phyloP scores from a whole-genome alignment of 805 yeast species.

The Metschnikowia peoriensis region DNA sequence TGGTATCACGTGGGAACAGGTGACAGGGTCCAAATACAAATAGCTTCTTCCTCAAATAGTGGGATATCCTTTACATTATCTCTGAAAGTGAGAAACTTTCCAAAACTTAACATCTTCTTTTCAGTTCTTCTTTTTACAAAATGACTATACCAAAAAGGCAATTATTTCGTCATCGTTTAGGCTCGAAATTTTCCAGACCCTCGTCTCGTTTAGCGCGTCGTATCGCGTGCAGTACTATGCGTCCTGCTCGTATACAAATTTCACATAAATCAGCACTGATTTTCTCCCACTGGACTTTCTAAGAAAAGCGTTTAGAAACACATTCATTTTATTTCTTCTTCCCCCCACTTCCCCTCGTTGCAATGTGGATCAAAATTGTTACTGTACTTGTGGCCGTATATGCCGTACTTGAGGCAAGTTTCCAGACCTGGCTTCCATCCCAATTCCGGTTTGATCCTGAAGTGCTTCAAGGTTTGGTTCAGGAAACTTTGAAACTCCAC shows the following conservation, averaged over 20 bases:
- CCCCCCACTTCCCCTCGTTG: neutral
- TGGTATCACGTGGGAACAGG: too few species aligned
- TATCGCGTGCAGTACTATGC: neutral
- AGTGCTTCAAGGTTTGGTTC: conserved; percentile 56
- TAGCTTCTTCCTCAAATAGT: too few species aligned
- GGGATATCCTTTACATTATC: too few species aligned
- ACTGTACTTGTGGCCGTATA: conserved; percentile 27
- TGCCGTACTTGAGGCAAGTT: conserved; percentile 39
- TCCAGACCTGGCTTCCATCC: conserved; percentile 65
- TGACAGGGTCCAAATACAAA: too few species aligned
- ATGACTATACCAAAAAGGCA: neutral
- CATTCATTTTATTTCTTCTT: neutral
- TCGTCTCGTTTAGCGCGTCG: neutral
- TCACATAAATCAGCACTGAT: neutral
- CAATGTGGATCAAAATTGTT: conserved; percentile 16
- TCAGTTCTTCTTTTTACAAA: neutral
- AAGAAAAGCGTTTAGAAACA: neutral
- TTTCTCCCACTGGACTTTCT: neutral
- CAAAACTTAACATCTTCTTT: too few species aligned
- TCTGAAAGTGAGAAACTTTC: too few species aligned
- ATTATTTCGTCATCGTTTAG: neutral
- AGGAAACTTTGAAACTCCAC: conserved; percentile 51
- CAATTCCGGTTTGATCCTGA: conserved; percentile 69
- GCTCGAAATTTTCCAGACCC: neutral
- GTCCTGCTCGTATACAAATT: neutral